phyloP scores from a whole-genome alignment of 371 early-diverging fungal species.

The Mortierella sp. region DNA sequence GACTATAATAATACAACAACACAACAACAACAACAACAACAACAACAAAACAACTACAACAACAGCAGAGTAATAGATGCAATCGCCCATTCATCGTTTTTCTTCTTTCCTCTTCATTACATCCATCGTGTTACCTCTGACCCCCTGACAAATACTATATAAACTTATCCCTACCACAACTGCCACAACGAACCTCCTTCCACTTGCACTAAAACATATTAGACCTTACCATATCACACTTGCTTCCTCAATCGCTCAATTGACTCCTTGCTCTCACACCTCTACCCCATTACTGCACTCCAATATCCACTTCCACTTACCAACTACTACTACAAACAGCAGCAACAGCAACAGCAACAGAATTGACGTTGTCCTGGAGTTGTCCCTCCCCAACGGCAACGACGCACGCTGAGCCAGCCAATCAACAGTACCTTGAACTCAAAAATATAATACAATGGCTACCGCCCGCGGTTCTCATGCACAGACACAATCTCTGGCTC shows the following conservation, averaged over 20 bases:
- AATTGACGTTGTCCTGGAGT: not conserved
- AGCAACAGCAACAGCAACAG: not conserved
- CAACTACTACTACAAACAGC: not conserved
- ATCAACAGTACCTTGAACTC: not conserved
- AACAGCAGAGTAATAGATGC: no score
- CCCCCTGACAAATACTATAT: not conserved
- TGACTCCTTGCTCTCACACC: not conserved
- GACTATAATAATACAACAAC: no score
- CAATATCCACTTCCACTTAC: no score
- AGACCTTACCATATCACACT: not conserved
- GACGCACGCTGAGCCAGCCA: not conserved
- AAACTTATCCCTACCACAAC: not conserved
- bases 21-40: no score
- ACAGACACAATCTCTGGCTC: not conserved
- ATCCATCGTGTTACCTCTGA: not conserved
- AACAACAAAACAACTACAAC: no score
- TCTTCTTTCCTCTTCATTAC: not conserved
- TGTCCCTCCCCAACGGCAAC: not conserved
- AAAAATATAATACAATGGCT: not conserved
- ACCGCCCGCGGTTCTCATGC: conserved; percentile 1
- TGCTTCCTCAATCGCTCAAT: not conserved
- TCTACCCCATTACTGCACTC: not conserved
- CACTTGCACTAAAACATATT: not conserved
- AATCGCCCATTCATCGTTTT: not conserved
- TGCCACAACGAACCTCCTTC: not conserved